These are phyloP conservation scores for Aureobasidium lini DNA, from an alignment of 2,329 filamentous ascomycete genomes.

Conservation along the genomic window DNA sequence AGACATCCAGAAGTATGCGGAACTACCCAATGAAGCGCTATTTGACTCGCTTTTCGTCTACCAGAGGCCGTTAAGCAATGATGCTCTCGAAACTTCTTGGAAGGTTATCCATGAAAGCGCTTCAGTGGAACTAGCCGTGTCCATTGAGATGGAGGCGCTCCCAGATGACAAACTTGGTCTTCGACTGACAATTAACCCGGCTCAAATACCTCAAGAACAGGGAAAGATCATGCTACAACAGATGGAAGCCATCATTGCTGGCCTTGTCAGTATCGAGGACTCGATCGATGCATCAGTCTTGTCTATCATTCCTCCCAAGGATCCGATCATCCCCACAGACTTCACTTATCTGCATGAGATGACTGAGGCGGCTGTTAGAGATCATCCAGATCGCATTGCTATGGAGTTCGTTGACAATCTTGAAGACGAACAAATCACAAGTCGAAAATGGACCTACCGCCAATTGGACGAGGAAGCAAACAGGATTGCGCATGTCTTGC, in stretches of 20 bases:
- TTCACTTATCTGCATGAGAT: slow-evolving; percentile 66
- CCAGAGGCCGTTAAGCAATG: slow-evolving; percentile 49
- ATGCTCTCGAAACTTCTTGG: slow-evolving; percentile 43
- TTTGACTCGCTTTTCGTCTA: slow-evolving; percentile 86
- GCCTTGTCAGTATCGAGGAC: slow-evolving; percentile 39
- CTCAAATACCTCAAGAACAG: slow-evolving; percentile 61
- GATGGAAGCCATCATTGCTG: slow-evolving; percentile 58
- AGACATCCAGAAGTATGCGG: slow-evolving; percentile 65
- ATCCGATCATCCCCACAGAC: slow-evolving; percentile 49
- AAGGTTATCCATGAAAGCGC: slow-evolving; percentile 57
- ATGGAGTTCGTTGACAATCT: slow-evolving; percentile 59
- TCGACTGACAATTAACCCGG: slow-evolving; percentile 57
- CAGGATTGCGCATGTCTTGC: slow-evolving; percentile 60
- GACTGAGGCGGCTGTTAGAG: slow-evolving; percentile 56
- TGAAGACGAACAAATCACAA: slow-evolving; percentile 37
- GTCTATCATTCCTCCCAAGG: slow-evolving; percentile 58
- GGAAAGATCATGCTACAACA: slow-evolving; percentile 61
- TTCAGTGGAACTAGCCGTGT: slow-evolving; percentile 69
- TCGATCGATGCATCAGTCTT: slow-evolving; percentile 41
- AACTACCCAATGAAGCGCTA: slow-evolving; percentile 54
- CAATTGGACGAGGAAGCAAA: slow-evolving; percentile 66
- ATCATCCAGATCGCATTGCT: slow-evolving; percentile 54
- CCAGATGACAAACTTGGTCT: slow-evolving; percentile 46
- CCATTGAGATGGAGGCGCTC: slow-evolving; percentile 65
- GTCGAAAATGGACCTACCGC: slow-evolving; percentile 63